Evolutionary conservation across 2,329 filamentous ascomycete species (phyloP), one percentile per base, ranked within the genome.

Genomic region (Dactylellina cionopaga): DNA sequence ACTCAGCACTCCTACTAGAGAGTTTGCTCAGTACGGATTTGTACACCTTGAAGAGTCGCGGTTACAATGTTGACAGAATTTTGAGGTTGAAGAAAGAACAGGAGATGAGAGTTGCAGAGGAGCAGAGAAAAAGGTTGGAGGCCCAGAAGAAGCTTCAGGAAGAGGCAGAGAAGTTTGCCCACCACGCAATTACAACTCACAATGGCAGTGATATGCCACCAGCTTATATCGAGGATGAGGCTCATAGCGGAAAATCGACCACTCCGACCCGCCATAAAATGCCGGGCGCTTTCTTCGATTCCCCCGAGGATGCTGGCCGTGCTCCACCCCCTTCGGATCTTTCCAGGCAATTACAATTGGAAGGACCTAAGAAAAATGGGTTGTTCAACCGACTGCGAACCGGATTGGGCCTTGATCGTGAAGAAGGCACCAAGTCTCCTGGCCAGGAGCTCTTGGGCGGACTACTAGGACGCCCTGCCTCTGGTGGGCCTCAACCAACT

Each of bases 31-130:
- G 74, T 31, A 78, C 75, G 39, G 92, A 94, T 76, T 84, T 99
- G 22, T 86, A 90, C 47, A 89, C 93, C 55, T 82, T 99, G 39
- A 89, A 92, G 77, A 88, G 89, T 71, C 92, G 95, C 75, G 95
- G 95, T 1, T 98, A 97, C 83, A 98, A 99, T 76, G 95, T 99
- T 37, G 92, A 97, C 78, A 90, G 95, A 52, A 98, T 99, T 74
- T 84, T 99, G 19, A 88, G 92, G 35, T 90, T 90, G 59, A 96
- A 96, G 81, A 74, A 74, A 25, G 92, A 90, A 17, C 91, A 91
- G 1, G 92, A 98, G 80, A 91, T 92, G 4, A 87, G 91, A 56
- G 88, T 98, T 75, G 92, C 92, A 0, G 93, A 97, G 78, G 90
- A 91, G 77, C 88, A 92, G 79, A 86, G 91, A 51, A 88, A 90